Base-by-base conservation (phyloP, 768 basidiomycete genomes). In the Leccinum obscurum region DNA sequence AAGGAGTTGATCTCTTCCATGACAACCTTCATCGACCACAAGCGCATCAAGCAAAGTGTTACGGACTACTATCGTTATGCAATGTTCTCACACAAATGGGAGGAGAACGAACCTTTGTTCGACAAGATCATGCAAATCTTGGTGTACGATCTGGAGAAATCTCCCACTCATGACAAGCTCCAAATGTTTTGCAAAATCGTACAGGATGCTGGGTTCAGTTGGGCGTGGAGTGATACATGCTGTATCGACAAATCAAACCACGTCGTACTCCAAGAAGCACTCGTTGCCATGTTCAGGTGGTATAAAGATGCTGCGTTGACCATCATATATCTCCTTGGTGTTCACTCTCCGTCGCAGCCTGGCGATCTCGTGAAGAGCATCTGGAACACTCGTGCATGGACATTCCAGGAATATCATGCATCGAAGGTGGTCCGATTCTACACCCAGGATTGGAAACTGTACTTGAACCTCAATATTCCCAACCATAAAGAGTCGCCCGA, bases 311-410 rank as follows among this genome's bases (percentile, higher is more conserved):
- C 49, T 4, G 26, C 49, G 4, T 0, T 50, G 15, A 50, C 49
- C 1, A 9, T 50, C 24, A 28, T 50, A 13, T 20, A 30, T 32
- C 51, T 52, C 3, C 30, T 28, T 10, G 28, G 51, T 2, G 51
- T 52, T 13, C 30, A 8, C 5, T 52, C 30, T n/a, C 51, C 51
- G 17, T 30, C 30, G 10, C n/a, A 6, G 11, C 30, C 28, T 0
- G 51, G 51, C 0, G 51, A 9, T 32, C 51, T 52, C 10, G 13
- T 32, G 30, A 32, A 6, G 10, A 52, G 51, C 3, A 32, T 52
- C 30, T 52, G 51, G 51, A 52, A 52, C 30, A 52, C 51, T 50
- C 49, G 49, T 28, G 49, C 49, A 9, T 50, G 49, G 49, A 50
- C 49, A 50, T 50, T 50, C 14, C 49, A 50, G 49, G 49, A 50